Base-by-base conservation (phyloP, 2,329 filamentous ascomycete genomes). In the Aspergillus piperis region DNA sequence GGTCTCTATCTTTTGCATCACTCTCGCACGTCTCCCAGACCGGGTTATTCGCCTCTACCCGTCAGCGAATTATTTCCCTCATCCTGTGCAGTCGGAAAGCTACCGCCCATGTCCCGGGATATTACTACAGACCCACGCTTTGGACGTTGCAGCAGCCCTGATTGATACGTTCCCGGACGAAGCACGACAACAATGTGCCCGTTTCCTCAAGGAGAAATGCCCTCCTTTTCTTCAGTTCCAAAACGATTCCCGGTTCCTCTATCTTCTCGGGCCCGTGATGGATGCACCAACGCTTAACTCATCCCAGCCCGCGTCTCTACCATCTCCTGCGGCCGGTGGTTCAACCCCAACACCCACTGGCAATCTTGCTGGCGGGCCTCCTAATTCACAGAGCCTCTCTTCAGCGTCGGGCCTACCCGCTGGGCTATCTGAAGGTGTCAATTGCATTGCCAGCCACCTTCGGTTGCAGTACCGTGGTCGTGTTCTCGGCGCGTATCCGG, bases 101-200 rank as follows among this genome's bases (percentile, higher is more conserved):
- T 66, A 66, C 50, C 67, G 67, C 10, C 69, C 71, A 13, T 72
- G 70, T 25, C 71, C 72, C 19, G 74, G 71, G 8, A 73, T 73
- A 5, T 64, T 72, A 38, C 65, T 78, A 13, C 75, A 77, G 59
- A 74, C 75, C 6, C 75, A 80, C 42, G 74, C 78, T 11, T 68
- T 81, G 13, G 80, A 82, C 60, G 77, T 81, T 13, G 78, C 79
- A 10, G 75, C 78, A 8, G 75, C 75, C 10, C 69, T 81, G 3
- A 71, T 79, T 30, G 80, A 82, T 58, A 72, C 73, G 15, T 74
- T 81, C 56, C 73, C 77, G 15, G 77, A 81, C 41, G 79, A 81
- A 53, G 70, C 73, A 23, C 76, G 78, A 11, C 67, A 75, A 15
- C 74, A 79, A 54, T 79, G 78, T 57, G 72, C 71, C 11, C 75